Percentiles rank a stretch among this genome's conserved stretches.
Conservation (phyloP, 2,329 filamentous ascomycete genomes). For the Zasmidium citrigriseum region DNA sequence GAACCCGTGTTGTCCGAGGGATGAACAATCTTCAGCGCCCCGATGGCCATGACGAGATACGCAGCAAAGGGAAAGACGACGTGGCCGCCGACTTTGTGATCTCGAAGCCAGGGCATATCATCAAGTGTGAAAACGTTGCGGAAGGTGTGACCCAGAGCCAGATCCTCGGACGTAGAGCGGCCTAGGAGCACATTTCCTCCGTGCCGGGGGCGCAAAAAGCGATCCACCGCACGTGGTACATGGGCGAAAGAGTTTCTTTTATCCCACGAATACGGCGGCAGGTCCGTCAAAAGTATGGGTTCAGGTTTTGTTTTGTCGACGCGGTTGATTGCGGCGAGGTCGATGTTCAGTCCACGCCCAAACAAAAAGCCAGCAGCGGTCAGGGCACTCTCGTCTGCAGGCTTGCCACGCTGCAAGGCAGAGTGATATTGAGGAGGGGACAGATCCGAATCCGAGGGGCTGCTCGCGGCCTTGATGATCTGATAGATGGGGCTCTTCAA, state of each 20-base stretch:
- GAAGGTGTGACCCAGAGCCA: background rate
- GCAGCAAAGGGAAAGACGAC: no score
- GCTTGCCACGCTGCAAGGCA: background rate
- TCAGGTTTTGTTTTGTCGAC: no score
- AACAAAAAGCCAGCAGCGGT: conserved; percentile 9
- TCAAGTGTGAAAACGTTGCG: conserved; percentile 22
- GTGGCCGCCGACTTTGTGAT: no score
- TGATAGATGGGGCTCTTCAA: conserved; percentile 5
- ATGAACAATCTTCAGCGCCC: no score
- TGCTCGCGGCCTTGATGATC: background rate
- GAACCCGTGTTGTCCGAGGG: no score
- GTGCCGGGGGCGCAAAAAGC: background rate
- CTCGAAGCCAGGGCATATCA: conserved; percentile 28
- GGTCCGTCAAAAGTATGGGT: no score
- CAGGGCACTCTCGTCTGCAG: conserved; percentile 2
- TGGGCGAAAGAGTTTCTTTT: no score
- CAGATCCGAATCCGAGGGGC: background rate
- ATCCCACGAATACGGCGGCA: no score
- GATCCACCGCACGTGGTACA: no score
- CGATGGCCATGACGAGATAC: no score
- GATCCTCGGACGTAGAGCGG: conserved; percentile 10
- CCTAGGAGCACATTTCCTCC: conserved; percentile 14
- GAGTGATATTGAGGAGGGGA: background rate
- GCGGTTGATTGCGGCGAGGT: background rate
- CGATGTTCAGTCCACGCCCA: conserved; percentile 3